Evolutionary conservation across 2,329 filamentous ascomycete genomes (phyloP).

Genomic region (Hymenoscyphus fraxineus): DNA sequence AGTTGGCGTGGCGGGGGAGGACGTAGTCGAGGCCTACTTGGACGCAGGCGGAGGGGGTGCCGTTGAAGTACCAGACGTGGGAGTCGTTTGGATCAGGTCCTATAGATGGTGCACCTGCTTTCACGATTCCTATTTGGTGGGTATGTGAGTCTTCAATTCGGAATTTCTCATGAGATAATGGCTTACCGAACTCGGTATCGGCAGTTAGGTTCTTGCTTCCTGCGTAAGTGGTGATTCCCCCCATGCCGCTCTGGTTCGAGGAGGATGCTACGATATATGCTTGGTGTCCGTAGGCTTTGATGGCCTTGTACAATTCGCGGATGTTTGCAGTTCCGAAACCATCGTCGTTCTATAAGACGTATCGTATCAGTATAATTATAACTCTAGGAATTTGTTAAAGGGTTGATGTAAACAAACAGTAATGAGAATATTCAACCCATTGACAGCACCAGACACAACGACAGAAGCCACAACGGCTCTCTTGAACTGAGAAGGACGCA

Average conservation of each 20-base stretch:
- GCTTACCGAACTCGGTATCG: slow-evolving; percentile 40
- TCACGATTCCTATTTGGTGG: slow-evolving; percentile 37
- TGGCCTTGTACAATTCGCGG: slow-evolving; percentile 39
- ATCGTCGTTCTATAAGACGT: slow-evolving; percentile 35
- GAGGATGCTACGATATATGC: slow-evolving; percentile 42
- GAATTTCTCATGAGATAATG: background rate
- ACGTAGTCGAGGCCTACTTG: slow-evolving; percentile 56
- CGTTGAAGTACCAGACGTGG: slow-evolving; percentile 59
- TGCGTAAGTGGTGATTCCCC: slow-evolving; percentile 43
- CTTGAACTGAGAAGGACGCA: slow-evolving; percentile 7
- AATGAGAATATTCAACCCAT: slow-evolving; percentile 24
- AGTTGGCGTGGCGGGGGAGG: slow-evolving; percentile 46
- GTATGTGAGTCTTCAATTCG: background rate
- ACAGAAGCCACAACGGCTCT: slow-evolving; percentile 5
- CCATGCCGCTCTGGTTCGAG: slow-evolving; percentile 44
- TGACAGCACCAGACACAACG: slow-evolving; percentile 10
- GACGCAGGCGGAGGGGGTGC: slow-evolving; percentile 52
- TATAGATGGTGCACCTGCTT: slow-evolving; percentile 44
- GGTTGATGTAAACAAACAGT: slow-evolving; percentile 8
- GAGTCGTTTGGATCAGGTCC: slow-evolving; percentile 49
- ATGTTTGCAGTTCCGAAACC: slow-evolving; percentile 42
- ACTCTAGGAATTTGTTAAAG: background rate
- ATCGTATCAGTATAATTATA: too few relatives aligned
- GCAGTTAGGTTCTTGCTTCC: slow-evolving; percentile 40
- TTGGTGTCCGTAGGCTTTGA: slow-evolving; percentile 38